Conservation (phyloP, 129 eudicot genomes). For the Lonicera japonica region DNA sequence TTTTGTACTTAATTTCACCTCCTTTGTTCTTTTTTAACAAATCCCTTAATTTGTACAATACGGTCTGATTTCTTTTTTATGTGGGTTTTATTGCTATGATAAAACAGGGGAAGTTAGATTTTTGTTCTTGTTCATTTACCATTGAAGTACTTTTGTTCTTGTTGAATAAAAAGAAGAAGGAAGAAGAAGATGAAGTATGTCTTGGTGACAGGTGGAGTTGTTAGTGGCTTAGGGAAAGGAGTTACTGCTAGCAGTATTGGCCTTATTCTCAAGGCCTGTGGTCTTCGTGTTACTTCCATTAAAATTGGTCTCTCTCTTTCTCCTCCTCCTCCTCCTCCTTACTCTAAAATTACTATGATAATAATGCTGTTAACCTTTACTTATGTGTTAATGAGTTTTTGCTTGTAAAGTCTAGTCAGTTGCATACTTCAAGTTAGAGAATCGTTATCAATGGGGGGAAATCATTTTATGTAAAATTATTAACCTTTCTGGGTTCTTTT, state of each 20-base stretch:
- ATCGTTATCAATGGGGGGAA: too few relatives aligned
- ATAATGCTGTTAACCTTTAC: too few relatives aligned
- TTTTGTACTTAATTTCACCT: too few relatives aligned
- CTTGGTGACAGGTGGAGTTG: slow-evolving; percentile 84
- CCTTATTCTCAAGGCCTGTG: slow-evolving; percentile 78
- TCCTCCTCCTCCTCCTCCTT: background rate
- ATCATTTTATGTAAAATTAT: background rate
- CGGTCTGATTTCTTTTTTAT: background rate
- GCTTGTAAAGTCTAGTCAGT: too few relatives aligned
- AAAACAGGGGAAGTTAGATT: too few relatives aligned
- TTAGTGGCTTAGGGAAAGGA: slow-evolving; percentile 89
- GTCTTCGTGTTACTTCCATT: slow-evolving; percentile 78
- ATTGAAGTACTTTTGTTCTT: background rate
- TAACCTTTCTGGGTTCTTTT: background rate
- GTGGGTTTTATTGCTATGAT: too few relatives aligned
- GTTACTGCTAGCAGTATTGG: slow-evolving; percentile 94
- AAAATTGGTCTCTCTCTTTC: slow-evolving; percentile 49
- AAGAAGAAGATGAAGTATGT: slow-evolving; percentile 84
- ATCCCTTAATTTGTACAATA: slow-evolving; percentile 6
- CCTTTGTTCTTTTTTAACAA: background rate
- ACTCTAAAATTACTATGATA: too few relatives aligned
- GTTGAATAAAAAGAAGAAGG: slow-evolving; percentile 7
- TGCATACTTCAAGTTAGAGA: too few relatives aligned
- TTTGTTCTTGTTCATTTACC: background rate
- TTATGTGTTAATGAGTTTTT: too few relatives aligned